These are phyloP conservation scores for Capsicum baccatum DNA, from an alignment of 257 asterid genomes.

Conservation along the genomic window DNA sequence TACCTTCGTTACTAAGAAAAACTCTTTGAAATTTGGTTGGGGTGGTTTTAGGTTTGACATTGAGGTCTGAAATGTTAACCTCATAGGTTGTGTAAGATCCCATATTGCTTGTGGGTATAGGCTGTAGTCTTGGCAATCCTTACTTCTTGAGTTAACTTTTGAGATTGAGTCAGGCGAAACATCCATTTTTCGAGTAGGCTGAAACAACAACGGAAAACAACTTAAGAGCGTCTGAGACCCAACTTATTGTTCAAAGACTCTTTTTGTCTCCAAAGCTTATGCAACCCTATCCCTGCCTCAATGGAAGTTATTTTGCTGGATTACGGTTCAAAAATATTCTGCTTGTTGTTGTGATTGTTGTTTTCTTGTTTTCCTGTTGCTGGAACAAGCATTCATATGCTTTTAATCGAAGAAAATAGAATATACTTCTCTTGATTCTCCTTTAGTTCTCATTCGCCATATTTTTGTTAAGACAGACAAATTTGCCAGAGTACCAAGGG, in stretches of 20 bases:
- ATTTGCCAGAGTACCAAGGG: conserved; percentile 82
- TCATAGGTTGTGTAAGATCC: conserved; percentile 19
- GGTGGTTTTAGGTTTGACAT: not conserved
- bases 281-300: not conserved
- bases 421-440: not conserved
- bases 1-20: not conserved
- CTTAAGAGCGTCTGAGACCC: not conserved
- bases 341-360: conserved; percentile 21
- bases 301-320: not conserved
- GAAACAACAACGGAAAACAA: not conserved
- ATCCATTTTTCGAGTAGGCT: not conserved
- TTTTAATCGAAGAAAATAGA: not conserved
- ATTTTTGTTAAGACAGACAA: conserved; percentile 64
- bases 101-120: conserved; percentile 21
- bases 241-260: not conserved
- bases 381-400: not conserved
- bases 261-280: not conserved
- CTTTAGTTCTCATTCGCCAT: not conserved
- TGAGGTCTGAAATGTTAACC: conserved; percentile 16
- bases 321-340: not conserved
- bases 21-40: not conserved
- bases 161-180: not conserved
- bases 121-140: not conserved
- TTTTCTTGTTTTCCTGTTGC: conserved; percentile 1
- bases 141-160: not conserved